A percentile compares a stretch with the other conserved stretches of the same genome.
These are phyloP conservation scores for Truncatella angustata DNA, from an alignment of 2,329 filamentous ascomycete species.

Conservation along the genomic window DNA sequence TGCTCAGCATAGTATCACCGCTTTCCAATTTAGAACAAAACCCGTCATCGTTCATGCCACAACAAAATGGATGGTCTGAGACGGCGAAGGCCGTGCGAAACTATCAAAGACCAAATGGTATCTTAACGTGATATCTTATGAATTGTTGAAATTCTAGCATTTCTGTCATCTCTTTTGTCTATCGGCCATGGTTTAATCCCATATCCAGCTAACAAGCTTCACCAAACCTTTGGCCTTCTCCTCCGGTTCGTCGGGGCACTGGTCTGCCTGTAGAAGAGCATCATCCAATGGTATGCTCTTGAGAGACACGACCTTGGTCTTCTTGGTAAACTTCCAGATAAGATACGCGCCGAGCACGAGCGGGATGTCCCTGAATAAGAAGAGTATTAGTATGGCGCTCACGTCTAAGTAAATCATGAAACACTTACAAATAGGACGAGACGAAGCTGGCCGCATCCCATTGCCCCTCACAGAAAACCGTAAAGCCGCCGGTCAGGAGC, in stretches of 20 bases:
- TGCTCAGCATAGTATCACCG: too few species aligned
- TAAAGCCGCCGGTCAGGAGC: constrained; percentile 68
- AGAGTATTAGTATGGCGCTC: constrained; percentile 8
- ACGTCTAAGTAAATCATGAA: too few species aligned
- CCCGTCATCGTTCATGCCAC: too few species aligned
- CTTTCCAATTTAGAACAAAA: too few species aligned
- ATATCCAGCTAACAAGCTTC: constrained; percentile 34
- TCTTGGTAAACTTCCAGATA: constrained; percentile 65
- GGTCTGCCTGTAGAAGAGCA: constrained; percentile 48
- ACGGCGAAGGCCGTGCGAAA: too few species aligned
- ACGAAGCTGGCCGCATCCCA: constrained; percentile 58
- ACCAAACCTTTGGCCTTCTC: constrained; percentile 24
- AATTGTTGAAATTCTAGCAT: too few species aligned
- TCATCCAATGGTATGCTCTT: constrained; percentile 49
- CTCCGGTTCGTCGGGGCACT: constrained; percentile 28
- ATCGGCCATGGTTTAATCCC: constrained; percentile 32
- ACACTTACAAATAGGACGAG: constrained; percentile 59
- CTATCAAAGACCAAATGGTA: too few species aligned
- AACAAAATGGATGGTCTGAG: too few species aligned
- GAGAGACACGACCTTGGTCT: constrained; percentile 53
- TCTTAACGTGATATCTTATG: too few species aligned
- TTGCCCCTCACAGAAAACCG: constrained; percentile 57
- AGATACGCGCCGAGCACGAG: constrained; percentile 55
- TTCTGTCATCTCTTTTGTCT: too few species aligned
- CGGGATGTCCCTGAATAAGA: constrained; percentile 51